Evolutionary conservation across 495 filamentous ascomycete genomes (phyloP), one percentile per base, ranked within the genome.

Genomic region (Hypoxylon trugodes): DNA sequence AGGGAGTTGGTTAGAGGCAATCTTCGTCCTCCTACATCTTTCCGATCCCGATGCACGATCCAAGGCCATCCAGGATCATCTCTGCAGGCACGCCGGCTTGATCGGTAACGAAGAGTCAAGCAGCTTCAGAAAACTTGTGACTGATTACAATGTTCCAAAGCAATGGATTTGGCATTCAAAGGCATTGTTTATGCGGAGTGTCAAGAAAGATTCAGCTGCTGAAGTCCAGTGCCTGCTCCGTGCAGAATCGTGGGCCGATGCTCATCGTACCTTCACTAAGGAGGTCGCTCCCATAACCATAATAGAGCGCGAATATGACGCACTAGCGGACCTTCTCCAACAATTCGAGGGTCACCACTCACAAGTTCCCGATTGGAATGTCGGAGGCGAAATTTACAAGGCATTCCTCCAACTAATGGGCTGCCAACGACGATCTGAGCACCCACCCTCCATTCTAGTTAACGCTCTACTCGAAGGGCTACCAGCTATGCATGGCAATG

Each of bases 81-180:
- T 96, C 4, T 86, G 86, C 24, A 85, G 85, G 7, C 87, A 91
- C 59, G 79, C 88, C 21, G 81, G 84, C 30, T 71, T 76, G 3
- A 78, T 88, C 45, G 80, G 76, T 16, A 69, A 74, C 18, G 78
- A 77, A 2, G 84, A 86, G 28, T 80, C 79, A 33, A 63, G 77
- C 6, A 72, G 76, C 32, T 92, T 88, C 77, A 75, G 73, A 12
- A 82, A 82, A 18, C 81, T 96, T 0, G 78, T 81, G 3, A 66
- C 79, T 25, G 81, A 83, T 3, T 83, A 90, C 41, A 80, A 87
- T 49, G 81, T 98, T 46, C 90, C 92, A 3, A 80, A 80, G 30
- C 66, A 78, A 19, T 96, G 92, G 92, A 82, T 98, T 61, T 93
- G 88, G 86, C 86, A 91, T 50, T 91, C 94, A 22, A 92, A 92